Base-by-base conservation (phyloP, 306 rosid genomes). In the Cicer pinnatifidum region DNA sequence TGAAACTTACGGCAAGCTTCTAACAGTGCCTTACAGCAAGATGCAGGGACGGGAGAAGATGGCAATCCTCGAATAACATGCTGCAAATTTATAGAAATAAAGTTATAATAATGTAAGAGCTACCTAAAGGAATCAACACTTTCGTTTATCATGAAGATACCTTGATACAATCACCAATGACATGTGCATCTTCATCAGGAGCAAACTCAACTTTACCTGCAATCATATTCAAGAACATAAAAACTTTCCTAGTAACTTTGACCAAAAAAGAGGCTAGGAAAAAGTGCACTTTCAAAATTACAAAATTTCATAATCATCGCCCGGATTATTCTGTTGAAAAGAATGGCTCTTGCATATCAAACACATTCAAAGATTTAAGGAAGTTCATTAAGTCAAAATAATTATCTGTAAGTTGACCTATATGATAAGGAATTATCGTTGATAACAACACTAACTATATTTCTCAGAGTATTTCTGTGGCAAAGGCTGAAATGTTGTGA, bases 21-120 rank as follows among this genome's bases (percentile, higher is more conserved):
- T 74, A 92, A 84, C 19, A 95, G 88, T 59, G 99, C 99, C 33
- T 90, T 90, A 78, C 99, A 95, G 82, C 99, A 95, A 80, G 99
- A 95, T 76, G 97, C 99, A 13, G 99, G 99, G 56, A 95, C 93
- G 0, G 97, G 99, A 85, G 97, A 88, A 69, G 99, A 95, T 28
- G 97, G 97, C 88, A 95, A 86, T 84, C 82, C 96, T 44, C 99
- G 93, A 75, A 95, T 72, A 53, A 92, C 89, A 75, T 90, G 83
- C 99, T 95, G 85, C 48, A 84, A 72, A 65, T 72, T 50, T 60
- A 75, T 68, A 72, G 72, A 75, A 63, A 56, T 59, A 39, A 41
- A 44, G 45, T 57, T 57, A 47, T 72, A 52, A 69, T 48, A 52
- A 60, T 50, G 69, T 50, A 72, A 54, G 83, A 53, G 64, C n/a